phyloP scores from a whole-genome alignment of 164 flowering plant genomes.

The Chimonanthus salicifolius region DNA sequence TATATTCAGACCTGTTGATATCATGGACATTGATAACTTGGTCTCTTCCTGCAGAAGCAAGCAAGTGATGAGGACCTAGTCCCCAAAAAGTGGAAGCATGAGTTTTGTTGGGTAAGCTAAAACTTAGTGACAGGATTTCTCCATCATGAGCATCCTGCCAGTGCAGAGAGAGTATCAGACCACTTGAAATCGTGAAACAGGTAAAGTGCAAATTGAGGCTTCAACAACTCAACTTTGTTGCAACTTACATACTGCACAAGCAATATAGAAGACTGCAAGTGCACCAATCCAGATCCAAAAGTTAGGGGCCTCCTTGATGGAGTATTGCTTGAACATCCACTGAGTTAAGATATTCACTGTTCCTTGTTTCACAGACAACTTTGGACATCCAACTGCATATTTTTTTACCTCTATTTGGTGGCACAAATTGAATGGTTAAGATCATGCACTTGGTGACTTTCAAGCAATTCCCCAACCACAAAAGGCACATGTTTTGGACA shows the following conservation, averaged over 20 bases:
- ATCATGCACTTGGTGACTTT: neutral
- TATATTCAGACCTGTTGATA: slow-evolving; percentile 43
- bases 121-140: slow-evolving; percentile 62
- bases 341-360: neutral
- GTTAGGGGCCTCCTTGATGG: neutral
- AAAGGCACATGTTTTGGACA: neutral
- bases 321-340: neutral
- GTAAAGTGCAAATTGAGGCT: neutral
- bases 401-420: neutral
- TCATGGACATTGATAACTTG: slow-evolving; percentile 55
- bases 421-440: neutral
- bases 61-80: slow-evolving; percentile 27
- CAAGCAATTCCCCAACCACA: neutral
- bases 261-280: neutral
- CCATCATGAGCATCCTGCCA: slow-evolving; percentile 61
- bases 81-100: slow-evolving; percentile 11
- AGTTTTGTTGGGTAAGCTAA: slow-evolving; percentile 31
- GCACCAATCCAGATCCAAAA: neutral
- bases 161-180: neutral
- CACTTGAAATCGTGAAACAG: neutral
- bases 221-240: neutral
- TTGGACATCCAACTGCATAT: neutral
- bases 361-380: neutral
- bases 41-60: slow-evolving; percentile 70
- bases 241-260: neutral